phyloP scores from a whole-genome alignment of 805 yeast species.

The Lachancea nothofagi region DNA sequence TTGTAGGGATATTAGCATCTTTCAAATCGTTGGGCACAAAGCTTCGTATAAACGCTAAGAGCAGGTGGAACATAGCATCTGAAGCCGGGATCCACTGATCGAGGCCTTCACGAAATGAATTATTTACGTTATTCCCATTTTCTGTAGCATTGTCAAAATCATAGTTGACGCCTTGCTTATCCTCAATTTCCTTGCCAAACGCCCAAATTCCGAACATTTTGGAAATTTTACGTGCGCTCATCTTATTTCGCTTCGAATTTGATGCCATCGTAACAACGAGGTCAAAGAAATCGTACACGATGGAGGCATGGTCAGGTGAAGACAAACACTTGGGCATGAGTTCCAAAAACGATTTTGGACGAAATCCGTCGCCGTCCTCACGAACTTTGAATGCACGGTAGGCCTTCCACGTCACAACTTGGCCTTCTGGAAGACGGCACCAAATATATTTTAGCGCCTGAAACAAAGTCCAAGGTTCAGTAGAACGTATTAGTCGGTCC shows the following conservation, averaged over 20 bases:
- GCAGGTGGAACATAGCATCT: constrained; percentile 78
- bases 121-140: constrained; percentile 16
- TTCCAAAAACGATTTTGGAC: constrained; percentile 67
- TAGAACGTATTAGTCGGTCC: constrained; percentile 38
- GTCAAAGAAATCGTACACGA: constrained; percentile 83
- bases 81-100: constrained; percentile 75
- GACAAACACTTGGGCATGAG: constrained; percentile 80
- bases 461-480: constrained; percentile 67
- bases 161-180: constrained; percentile 27
- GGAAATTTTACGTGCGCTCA: constrained; percentile 75
- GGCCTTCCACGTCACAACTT: constrained; percentile 81
- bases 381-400: constrained; percentile 61
- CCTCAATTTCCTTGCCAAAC: constrained; percentile 39
- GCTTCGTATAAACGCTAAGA: constrained; percentile 70
- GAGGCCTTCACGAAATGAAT: constrained; percentile 61
- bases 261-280: constrained; percentile 71
- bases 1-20: constrained; percentile 49
- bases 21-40: constrained; percentile 65
- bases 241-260: constrained; percentile 68
- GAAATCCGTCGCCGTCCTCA: constrained; percentile 62
- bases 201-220: constrained; percentile 90
- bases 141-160: constrained; percentile 24
- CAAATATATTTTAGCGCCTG: constrained; percentile 77
- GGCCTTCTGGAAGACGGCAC: constrained; percentile 76
- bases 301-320: constrained; percentile 83